Conservation (phyloP, 2,329 filamentous ascomycete genomes). For the Fusarium annulatum region DNA sequence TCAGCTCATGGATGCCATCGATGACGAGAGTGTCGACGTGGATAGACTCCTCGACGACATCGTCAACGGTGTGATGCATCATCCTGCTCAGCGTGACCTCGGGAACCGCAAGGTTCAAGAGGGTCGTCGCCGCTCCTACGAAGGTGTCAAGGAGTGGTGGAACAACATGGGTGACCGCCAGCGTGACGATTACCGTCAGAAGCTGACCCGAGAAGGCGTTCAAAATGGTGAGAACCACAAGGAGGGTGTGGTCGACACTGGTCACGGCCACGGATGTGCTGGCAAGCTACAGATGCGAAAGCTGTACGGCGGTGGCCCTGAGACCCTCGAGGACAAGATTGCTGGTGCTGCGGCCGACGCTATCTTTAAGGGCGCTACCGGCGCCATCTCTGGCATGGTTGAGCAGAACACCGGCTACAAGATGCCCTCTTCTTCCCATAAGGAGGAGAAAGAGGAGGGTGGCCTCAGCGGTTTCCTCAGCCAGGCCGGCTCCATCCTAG, state of each 20-base stretch:
- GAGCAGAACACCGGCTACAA: constrained; percentile 59
- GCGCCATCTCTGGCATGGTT: constrained; percentile 61
- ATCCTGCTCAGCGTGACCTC: constrained; percentile 80
- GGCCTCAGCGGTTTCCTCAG: constrained; percentile 77
- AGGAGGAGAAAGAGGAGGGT: constrained; percentile 66
- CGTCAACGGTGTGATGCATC: constrained; percentile 85
- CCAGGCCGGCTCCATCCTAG: constrained; percentile 74
- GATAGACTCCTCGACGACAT: constrained; percentile 79
- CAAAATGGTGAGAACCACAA: constrained; percentile 84
- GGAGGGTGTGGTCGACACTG: constrained; percentile 83
- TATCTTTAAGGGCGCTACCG: constrained; percentile 68
- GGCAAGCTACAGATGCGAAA: constrained; percentile 84
- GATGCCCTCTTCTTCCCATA: constrained; percentile 48
- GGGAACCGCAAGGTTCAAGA: constrained; percentile 78
- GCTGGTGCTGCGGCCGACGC: constrained; percentile 66
- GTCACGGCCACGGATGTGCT: constrained; percentile 84
- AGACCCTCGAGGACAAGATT: constrained; percentile 66
- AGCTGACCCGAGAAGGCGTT: constrained; percentile 84
- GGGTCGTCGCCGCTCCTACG: constrained; percentile 81
- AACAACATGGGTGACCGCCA: constrained; percentile 69
- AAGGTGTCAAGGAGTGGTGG: constrained; percentile 89
- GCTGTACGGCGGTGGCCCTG: constrained; percentile 60
- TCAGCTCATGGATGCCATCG: constrained; percentile 88
- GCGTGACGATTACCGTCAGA: constrained; percentile 74
- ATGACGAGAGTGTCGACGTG: constrained; percentile 77